A percentile compares a stretch with the other conserved stretches of the same genome.
phyloP scores from a whole-genome alignment of 371 early-diverging fungal species.

The Zychaea mexicana region DNA sequence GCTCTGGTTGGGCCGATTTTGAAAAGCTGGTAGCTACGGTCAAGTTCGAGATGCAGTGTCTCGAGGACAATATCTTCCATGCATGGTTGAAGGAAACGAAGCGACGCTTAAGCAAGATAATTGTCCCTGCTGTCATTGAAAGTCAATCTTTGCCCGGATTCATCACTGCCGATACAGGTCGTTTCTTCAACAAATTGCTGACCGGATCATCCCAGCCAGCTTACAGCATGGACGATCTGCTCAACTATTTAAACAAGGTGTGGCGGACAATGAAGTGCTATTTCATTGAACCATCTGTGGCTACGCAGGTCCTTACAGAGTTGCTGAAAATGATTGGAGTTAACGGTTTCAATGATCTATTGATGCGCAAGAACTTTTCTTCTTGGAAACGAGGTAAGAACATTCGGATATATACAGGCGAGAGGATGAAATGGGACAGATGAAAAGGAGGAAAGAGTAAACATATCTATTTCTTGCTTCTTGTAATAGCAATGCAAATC shows the following conservation, averaged over 20 bases:
- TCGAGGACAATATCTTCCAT: constrained; percentile 73
- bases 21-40: constrained; percentile 60
- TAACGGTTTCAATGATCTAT: constrained; percentile 90
- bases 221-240: constrained; percentile 89
- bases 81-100: constrained; percentile 94
- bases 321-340: constrained; percentile 90
- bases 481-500: constrained; percentile 89
- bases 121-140: constrained; percentile 94
- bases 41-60: constrained; percentile 68
- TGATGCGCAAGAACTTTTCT: constrained; percentile 89
- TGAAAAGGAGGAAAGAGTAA: background rate
- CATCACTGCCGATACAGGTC: constrained; percentile 79
- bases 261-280: constrained; percentile 93
- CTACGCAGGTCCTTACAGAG: constrained; percentile 87
- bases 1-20: constrained; percentile 42
- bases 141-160: constrained; percentile 90
- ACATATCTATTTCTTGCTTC: no score
- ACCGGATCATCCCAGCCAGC: constrained; percentile 70
- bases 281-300: constrained; percentile 82
- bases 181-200: constrained; percentile 82
- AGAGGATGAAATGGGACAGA: background rate
- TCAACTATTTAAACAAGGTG: constrained; percentile 90
- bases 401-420: background rate
- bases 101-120: constrained; percentile 88
- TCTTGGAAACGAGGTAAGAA: constrained; percentile 85